Conservation (phyloP, 2,329 filamentous ascomycete species). For the Pseudogymnoascus sp. region DNA sequence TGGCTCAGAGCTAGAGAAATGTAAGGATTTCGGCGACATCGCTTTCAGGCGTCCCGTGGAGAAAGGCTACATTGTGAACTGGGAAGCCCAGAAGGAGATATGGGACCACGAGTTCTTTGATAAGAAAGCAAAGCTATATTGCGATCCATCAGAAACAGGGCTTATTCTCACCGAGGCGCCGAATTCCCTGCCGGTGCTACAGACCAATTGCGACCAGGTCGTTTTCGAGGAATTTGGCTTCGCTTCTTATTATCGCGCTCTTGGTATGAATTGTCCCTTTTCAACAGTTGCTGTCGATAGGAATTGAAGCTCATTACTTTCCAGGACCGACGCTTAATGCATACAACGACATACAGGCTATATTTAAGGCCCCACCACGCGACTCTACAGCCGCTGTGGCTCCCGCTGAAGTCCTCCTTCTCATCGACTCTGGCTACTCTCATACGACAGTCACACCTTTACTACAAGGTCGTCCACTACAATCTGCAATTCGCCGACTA, state of each 20-base stretch:
- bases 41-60: conserved; percentile 83
- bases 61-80: conserved; percentile 90
- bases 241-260: conserved; percentile 68
- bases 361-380: conserved; percentile 54
- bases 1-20: conserved; percentile 66
- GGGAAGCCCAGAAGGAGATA: conserved; percentile 91
- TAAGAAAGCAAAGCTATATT: conserved; percentile 53
- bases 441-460: conserved; percentile 86
- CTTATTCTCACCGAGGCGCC: conserved; percentile 78
- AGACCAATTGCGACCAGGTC: conserved; percentile 89
- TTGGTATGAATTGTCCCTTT: conserved; percentile 41
- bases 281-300: neutral
- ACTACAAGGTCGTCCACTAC: conserved; percentile 69
- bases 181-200: conserved; percentile 70
- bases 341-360: conserved; percentile 65
- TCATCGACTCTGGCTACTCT: conserved; percentile 88
- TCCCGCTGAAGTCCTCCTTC: conserved; percentile 72
- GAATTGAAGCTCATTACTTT: conserved; percentile 14
- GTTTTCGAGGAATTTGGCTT: conserved; percentile 97
- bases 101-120: conserved; percentile 88
- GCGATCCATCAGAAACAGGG: conserved; percentile 73
- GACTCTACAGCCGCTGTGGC: conserved; percentile 35
- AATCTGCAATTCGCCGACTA: conserved; percentile 72
- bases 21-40: conserved; percentile 83
- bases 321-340: conserved; percentile 67